Conservation (phyloP, 306 rosid genomes). For the Cicer bijugum region DNA sequence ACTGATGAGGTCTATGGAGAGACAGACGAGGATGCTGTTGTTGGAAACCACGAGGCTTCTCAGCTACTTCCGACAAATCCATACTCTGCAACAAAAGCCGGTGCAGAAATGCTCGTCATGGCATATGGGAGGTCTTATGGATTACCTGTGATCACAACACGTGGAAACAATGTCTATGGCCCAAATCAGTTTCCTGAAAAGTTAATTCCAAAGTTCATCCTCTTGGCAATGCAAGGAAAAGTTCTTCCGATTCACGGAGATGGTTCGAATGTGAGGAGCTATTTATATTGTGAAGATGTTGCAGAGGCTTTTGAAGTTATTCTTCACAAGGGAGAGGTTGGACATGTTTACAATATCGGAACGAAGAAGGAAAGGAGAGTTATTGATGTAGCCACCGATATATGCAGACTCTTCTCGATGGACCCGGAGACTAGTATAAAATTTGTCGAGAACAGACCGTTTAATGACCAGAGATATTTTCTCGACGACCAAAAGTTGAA, state of each 20-base stretch:
- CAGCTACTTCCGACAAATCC: slow-evolving; percentile 93
- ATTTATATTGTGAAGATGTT: slow-evolving; percentile 88
- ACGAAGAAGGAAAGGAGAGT: slow-evolving; percentile 89
- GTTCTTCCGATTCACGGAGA: slow-evolving; percentile 93
- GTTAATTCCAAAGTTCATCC: slow-evolving; percentile 88
- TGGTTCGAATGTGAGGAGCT: slow-evolving; percentile 92
- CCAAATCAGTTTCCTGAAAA: slow-evolving; percentile 93
- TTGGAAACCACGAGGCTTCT: slow-evolving; percentile 93
- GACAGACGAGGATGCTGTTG: slow-evolving; percentile 91
- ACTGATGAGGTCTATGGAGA: slow-evolving; percentile 97
- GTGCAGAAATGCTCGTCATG: slow-evolving; percentile 97
- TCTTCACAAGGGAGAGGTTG: slow-evolving; percentile 95
- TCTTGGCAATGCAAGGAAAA: slow-evolving; percentile 85
- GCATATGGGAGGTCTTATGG: slow-evolving; percentile 93
- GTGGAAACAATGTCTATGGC: slow-evolving; percentile 92
- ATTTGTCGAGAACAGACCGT: slow-evolving; percentile 91
- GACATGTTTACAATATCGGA: slow-evolving; percentile 91
- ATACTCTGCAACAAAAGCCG: slow-evolving; percentile 92
- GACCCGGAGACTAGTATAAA: slow-evolving; percentile 70
- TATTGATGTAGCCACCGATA: slow-evolving; percentile 83
- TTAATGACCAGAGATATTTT: slow-evolving; percentile 88
- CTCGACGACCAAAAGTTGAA: slow-evolving; percentile 84
- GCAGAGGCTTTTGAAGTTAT: slow-evolving; percentile 93
- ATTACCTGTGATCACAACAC: slow-evolving; percentile 85
- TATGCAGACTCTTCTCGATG: slow-evolving; percentile 70